Base-by-base conservation (phyloP, 2,329 filamentous ascomycete genomes). In the Alternaria dauci region DNA sequence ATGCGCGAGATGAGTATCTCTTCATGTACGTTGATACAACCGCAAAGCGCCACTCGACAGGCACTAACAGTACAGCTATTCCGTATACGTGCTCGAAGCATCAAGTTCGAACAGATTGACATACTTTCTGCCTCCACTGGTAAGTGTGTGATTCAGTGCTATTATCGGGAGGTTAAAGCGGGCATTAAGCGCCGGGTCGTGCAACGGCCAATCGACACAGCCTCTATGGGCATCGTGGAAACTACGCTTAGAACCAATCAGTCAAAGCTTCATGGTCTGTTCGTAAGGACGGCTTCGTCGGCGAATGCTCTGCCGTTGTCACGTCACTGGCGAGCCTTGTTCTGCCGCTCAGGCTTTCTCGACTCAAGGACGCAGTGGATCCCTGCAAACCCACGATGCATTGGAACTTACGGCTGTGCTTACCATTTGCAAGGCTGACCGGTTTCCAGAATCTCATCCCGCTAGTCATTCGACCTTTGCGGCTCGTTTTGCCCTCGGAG, bases 1-100 rank as follows among this genome's bases (percentile, higher is more conserved):
- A 88, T 79, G 85, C 86, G 39, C 81, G 85, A 69, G 91, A 93
- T 72, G 91, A 94, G 76, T 94, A 94, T 71, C 83, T 94, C 34
- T 93, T 91, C 73, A 88, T 93, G 70, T 94, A 89, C 73, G 80
- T 76, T 51, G 42, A 18, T 36, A 48, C 5, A 20, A 47, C 18
- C 23, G 39, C 30, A 64, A 68, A 57, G 55, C 61, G 60, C 55
- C 43, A 46, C 44, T 51, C 42, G 44, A 87, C 84, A 67, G 84
- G 87, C 88, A 88, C 75, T 88, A 88, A 66, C 62, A 8, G 43
- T 51, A 44, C 58, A 85, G 82, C 62, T 85, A 84, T 68, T 83
- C 82, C 11, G 82, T 85, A 23, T 86, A 84, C 65, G 84, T 86
- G n/a, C 78, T 86, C 34, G 83, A 86, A 73, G 82, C 82, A 43